Evolutionary conservation across 805 yeast species (phyloP), one percentile per base, ranked within the genome.

Genomic region (Nakazawaea peltata): DNA sequence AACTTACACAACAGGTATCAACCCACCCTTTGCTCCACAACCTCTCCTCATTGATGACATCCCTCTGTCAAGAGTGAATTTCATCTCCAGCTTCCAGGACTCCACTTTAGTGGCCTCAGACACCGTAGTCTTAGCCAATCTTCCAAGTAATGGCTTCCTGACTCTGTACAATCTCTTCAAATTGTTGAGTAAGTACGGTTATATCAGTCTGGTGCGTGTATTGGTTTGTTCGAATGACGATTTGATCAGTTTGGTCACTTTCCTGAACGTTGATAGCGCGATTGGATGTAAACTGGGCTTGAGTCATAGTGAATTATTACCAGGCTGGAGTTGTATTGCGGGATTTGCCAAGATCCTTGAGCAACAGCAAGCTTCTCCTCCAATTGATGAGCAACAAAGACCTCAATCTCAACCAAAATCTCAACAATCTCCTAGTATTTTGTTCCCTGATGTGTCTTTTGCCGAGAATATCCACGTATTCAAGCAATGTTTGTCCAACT

Each of bases 231-330:
- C 47, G 13, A 48, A 49, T 28, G 46, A 47, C 14, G 63, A 58
- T 33, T 39, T 58, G 30, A 54, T 57, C 21, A 84, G 80, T 2
- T 64, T 87, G 38, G 80, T 84, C 16, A 92, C 83, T 54, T 88
- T 84, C 54, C 69, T 71, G 3, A 62, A 71, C 19, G 58, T 81
- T 5, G 95, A 85, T 34, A 63, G 75, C 22, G 94, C 98, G 7
- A 75, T 83, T 67, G 71, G 68, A 32, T 86, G 95, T 34, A 77
- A 79, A 50, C 81, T 84, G 12, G 74, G 68, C 33, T 69, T 88
- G 50, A 85, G 82, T 49, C 94, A 87, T 43, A 77, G 79, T 44
- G 96, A 90, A 49, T 65, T 90, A 26, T 71, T 77, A 41, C 84
- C 90, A 2, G 95, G 94, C 3, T 67, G 73, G 18, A 74, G 81